A percentile compares a stretch with the other conserved stretches of the same genome.
These are phyloP conservation scores for Acanthamoeba quina DNA, from an alignment of 208 protist species.

Conservation along the genomic window DNA sequence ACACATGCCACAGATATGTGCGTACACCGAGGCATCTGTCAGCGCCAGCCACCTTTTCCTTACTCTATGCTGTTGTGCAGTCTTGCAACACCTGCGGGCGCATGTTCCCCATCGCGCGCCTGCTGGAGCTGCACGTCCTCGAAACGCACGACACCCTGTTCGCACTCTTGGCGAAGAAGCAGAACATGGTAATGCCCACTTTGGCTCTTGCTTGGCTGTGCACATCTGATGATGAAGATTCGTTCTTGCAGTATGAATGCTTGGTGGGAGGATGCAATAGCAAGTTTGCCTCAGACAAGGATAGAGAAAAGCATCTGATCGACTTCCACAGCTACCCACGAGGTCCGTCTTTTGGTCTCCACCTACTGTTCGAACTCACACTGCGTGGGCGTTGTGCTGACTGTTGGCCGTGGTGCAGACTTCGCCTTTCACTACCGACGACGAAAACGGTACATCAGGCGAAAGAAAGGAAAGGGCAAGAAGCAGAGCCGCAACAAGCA, in stretches of 20 bases:
- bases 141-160: slow-evolving; percentile 58
- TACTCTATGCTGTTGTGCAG: not conserved
- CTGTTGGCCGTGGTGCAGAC: not conserved
- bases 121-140: slow-evolving; percentile 56
- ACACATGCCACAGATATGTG: slow-evolving; percentile 58
- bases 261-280: not conserved
- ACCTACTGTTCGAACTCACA: not conserved
- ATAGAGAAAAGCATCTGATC: slow-evolving; percentile 47
- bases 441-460: not conserved
- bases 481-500: not conserved
- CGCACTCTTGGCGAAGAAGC: slow-evolving; percentile 22
- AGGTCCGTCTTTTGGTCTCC: not conserved
- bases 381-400: too few relatives aligned
- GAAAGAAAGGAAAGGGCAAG: slow-evolving; percentile 32
- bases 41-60: not conserved
- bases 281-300: slow-evolving; percentile 45
- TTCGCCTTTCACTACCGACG: not conserved
- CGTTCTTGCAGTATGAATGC: slow-evolving; percentile 17
- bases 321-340: slow-evolving; percentile 28
- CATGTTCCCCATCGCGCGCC: slow-evolving; percentile 20
- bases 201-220: too few relatives aligned
- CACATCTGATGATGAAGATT: not conserved
- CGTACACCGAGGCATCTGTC: not conserved
- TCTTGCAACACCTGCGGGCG: slow-evolving; percentile 35
- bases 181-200: slow-evolving; percentile 45